Evolutionary conservation across 495 filamentous ascomycete species (phyloP), one percentile per base, ranked within the genome.

Genomic region (Aspergillus biplanus): DNA sequence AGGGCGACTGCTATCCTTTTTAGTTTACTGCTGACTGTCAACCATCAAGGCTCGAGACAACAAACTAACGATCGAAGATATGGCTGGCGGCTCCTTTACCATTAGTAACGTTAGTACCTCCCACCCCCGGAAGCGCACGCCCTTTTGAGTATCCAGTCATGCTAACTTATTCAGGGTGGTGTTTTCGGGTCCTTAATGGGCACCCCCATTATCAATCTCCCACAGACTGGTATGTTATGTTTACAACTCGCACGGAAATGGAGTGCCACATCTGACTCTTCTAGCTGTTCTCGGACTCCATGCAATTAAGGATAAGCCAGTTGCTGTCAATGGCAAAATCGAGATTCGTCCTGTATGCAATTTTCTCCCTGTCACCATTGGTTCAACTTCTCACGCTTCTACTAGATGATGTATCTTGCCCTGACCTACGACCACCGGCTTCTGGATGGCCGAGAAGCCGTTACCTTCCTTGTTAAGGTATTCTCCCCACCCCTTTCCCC

Each of bases 41-140:
- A 33, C 56, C 32, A 9, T 21, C 33, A 4, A 93, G 91, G 95
- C 95, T 61, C 89, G 95, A 54, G 93, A 99, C 67, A 90, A 90
- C 75, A 99, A 98, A 80, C 85, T 99, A 69, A 99, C 95, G 3
- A 98, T 99, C 69, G 95, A 99, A 78, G 95, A 99, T 73, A 98
- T 99, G 96, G 95, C 96, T 58, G 95, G 95, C 59, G 95, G 95
- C 64, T 96, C 96, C 32, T 99, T 98, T 80, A 99, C 95, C 52
- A 99, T 99, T 80, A 96, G 92, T 85, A 99, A 99, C 76, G 92
- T 86, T 60, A 73, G 81, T 70, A 53, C 27, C 11, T 13, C 46
- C n/a, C 55, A 11, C 18, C 50, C 33, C 18, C 9, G 12, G 34
- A 6, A 21, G 5, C 48, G 27, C 12, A 21, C 33, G 44, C 72